Percentiles rank a stretch among this genome's conserved stretches.
Conservation (phyloP, 2,329 filamentous ascomycete genomes). For the Coniella vitis region DNA sequence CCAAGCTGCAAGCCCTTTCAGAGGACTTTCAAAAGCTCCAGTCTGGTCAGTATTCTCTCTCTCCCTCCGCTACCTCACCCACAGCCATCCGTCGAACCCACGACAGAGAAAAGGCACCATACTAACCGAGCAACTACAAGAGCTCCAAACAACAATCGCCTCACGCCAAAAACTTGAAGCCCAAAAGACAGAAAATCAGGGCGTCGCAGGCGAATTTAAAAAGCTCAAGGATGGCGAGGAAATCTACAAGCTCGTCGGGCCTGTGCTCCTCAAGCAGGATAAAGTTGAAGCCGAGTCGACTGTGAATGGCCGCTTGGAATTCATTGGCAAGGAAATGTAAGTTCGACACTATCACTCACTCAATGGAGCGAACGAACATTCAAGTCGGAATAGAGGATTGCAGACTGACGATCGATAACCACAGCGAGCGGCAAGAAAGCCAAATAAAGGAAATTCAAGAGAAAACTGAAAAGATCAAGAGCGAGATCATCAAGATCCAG, state of each 20-base stretch:
- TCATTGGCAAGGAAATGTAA: constrained; percentile 90
- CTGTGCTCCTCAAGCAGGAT: constrained; percentile 90
- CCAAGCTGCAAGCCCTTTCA: constrained; percentile 71
- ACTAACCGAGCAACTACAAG: constrained; percentile 37
- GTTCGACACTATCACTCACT: constrained; percentile 24
- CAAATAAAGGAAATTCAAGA: constrained; percentile 50
- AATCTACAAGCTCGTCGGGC: constrained; percentile 94
- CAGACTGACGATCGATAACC: constrained; percentile 20
- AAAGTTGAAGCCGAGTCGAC: constrained; percentile 83
- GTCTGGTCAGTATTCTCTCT: constrained; percentile 49
- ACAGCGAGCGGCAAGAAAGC: constrained; percentile 33
- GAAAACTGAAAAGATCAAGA: constrained; percentile 53
- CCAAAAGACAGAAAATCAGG: constrained; percentile 86
- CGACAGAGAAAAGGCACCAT: background rate
- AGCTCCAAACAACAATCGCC: constrained; percentile 68
- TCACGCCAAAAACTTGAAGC: constrained; percentile 88
- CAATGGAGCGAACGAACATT: background rate
- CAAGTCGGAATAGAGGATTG: no score
- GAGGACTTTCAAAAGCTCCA: constrained; percentile 86
- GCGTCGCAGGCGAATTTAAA: constrained; percentile 86
- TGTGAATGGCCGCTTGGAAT: constrained; percentile 84
- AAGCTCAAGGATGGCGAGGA: constrained; percentile 72
- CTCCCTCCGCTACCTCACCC: no score
- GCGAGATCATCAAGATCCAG: constrained; percentile 52
- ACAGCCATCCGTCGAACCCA: constrained; percentile 1